Conservation (phyloP, 257 asterid species). For the Penstemon newberryi region DNA sequence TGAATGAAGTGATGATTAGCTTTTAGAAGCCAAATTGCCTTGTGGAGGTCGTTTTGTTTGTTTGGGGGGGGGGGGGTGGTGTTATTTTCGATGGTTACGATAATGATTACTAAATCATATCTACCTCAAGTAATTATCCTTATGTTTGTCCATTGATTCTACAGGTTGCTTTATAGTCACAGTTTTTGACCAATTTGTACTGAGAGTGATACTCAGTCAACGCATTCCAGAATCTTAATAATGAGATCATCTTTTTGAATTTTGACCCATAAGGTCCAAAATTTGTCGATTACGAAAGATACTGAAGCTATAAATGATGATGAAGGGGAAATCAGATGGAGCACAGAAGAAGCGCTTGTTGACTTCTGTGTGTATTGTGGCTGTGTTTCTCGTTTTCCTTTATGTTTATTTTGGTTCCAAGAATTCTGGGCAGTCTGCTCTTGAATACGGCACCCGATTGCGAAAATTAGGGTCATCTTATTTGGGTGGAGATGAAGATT, state of each 20-base stretch:
- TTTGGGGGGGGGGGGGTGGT: too few species aligned
- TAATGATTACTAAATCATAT: background rate
- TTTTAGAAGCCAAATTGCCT: background rate
- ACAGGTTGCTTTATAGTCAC: constrained; percentile 31
- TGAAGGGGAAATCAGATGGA: constrained; percentile 78
- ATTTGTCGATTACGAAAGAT: background rate
- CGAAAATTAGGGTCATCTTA: constrained; percentile 84
- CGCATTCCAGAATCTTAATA: constrained; percentile 23
- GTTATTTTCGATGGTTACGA: background rate
- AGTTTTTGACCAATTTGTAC: constrained; percentile 13
- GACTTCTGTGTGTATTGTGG: constrained; percentile 51
- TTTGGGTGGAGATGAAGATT: constrained; percentile 83
- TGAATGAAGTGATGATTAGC: background rate
- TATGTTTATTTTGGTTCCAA: constrained; percentile 74
- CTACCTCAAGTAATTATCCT: constrained; percentile 18
- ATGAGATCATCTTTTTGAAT: constrained; percentile 29
- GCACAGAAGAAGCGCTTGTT: constrained; percentile 66
- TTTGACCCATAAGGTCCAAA: constrained; percentile 33
- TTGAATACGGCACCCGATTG: constrained; percentile 87
- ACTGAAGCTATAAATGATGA: constrained; percentile 28
- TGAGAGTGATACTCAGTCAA: constrained; percentile 23
- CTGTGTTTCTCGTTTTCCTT: constrained; percentile 53
- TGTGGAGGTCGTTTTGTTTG: background rate
- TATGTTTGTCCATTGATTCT: constrained; percentile 21
- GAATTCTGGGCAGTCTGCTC: constrained; percentile 77